Evolutionary conservation across 1,284 basidiomycete species (phyloP), one percentile per base, ranked within the genome.

Genomic region (Ceratobasidium sp.): DNA sequence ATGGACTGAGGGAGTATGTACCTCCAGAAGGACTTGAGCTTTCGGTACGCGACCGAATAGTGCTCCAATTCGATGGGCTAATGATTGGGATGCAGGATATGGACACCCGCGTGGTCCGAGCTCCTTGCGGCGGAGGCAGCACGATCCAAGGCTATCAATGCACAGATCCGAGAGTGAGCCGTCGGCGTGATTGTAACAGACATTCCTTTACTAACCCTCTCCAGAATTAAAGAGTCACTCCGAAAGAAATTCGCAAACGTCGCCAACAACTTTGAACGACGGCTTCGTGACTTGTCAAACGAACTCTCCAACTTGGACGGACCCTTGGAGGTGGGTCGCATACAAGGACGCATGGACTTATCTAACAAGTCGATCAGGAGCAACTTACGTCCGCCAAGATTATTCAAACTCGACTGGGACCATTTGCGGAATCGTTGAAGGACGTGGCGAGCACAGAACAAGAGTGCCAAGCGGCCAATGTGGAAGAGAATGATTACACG

Each of bases 401-500:
- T 45, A 84, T 94, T 68, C 86, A 92, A 75, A 84, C 82, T 0
- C 85, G 86, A 72, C 81, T 93, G 75, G 86, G 87, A 1, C 81
- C 82, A 0, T 79, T 93, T 34, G 82, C 85, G 7, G 85, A 87
- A 20, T 79, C 82, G 0, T 78, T 94, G 22, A 78, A 78, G 7
- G 78, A 80, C 7, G 87, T 92, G 10, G 82, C 82, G 1, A 80
- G 77, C 3, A 89, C 86, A 0, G 93, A 96, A 75, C 82, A 84
- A 8, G 90, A 91, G 68, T 98, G 96, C 77, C 80, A 81, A 3
- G 87, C 89, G n/a, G 96, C 95, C 20, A 98, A 96, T 74, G 91
- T 98, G 2, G 96, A 98, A 76, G 96, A 98, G 79, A 98, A 98
- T 77, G 96, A 98, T 77, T 93, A 97, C 76, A 98, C 96, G 0